Percentiles rank a stretch among this genome's conserved stretches.
Conservation (phyloP, 305 asterid genomes). For the Fraxinus velutina region DNA sequence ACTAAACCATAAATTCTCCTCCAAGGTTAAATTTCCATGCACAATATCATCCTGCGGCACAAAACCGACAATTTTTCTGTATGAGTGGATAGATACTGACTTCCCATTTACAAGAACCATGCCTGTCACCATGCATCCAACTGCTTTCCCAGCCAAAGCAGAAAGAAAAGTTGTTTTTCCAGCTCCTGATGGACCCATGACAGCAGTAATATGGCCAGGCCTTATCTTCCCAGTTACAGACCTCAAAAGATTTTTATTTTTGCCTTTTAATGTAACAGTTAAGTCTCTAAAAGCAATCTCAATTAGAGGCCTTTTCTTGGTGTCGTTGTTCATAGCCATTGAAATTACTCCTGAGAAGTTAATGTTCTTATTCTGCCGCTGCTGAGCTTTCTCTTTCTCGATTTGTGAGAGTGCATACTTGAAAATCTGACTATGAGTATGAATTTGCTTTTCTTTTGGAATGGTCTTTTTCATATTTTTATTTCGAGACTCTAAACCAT, state of each 20-base stretch:
- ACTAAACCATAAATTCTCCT: conserved; percentile 93
- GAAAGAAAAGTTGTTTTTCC: conserved; percentile 89
- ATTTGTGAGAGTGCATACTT: conserved; percentile 76
- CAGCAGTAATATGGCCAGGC: conserved; percentile 83
- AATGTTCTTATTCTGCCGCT: conserved; percentile 52
- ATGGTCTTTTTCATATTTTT: conserved; percentile 44
- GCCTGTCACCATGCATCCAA: conserved; percentile 67
- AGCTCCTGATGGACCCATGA: conserved; percentile 97
- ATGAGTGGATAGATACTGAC: conserved; percentile 56
- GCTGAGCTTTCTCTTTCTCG: conserved; percentile 74
- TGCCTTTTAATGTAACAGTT: conserved; percentile 63
- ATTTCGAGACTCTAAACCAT: conserved; percentile 34
- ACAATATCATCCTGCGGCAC: conserved; percentile 95
- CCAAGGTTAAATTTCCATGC: conserved; percentile 86
- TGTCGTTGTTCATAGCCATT: conserved; percentile 46
- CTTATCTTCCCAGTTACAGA: conserved; percentile 60
- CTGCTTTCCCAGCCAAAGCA: conserved; percentile 82
- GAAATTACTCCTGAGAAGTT: conserved; percentile 57
- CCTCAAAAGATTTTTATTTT: conserved; percentile 61
- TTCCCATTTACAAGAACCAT: conserved; percentile 62
- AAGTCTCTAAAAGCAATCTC: conserved; percentile 68
- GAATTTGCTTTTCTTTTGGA: conserved; percentile 52
- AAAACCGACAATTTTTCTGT: conserved; percentile 72
- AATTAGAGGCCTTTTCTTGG: conserved; percentile 48
- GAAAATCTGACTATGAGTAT: conserved; percentile 67